These are phyloP conservation scores for Boletus calvinii DNA, from an alignment of 1,284 basidiomycete species.

Conservation along the genomic window DNA sequence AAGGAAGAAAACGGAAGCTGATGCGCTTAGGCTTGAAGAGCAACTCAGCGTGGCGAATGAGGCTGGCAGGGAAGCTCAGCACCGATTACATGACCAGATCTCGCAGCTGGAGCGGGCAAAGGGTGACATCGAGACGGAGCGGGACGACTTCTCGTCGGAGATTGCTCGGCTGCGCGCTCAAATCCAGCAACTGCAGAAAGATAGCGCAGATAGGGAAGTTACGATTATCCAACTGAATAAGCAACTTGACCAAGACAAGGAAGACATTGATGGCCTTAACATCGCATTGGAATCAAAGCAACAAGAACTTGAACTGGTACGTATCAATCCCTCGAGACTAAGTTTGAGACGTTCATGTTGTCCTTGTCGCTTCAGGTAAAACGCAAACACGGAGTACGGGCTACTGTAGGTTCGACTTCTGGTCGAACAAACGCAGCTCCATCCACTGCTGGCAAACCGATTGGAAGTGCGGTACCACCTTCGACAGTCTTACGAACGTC, in stretches of 20 bases:
- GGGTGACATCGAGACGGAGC: slow-evolving; percentile 12
- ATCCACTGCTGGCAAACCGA: slow-evolving; percentile 26
- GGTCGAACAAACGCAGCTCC: slow-evolving; percentile 42
- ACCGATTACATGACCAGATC: slow-evolving; percentile 8
- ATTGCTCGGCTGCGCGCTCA: slow-evolving; percentile 61
- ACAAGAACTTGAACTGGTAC: slow-evolving; percentile 82
- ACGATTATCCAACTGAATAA: slow-evolving; percentile 73
- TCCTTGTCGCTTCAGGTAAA: slow-evolving; percentile 55
- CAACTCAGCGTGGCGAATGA: slow-evolving; percentile 4
- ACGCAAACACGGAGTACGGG: slow-evolving; percentile 60
- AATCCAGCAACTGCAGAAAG: slow-evolving; percentile 69
- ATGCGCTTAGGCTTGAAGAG: slow-evolving; percentile 2
- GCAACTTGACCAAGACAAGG: slow-evolving; percentile 65
- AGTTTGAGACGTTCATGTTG: background rate
- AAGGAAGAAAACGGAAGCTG: background rate
- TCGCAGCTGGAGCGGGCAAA: slow-evolving; percentile 15
- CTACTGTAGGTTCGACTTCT: slow-evolving; percentile 62
- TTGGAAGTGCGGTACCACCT: slow-evolving; percentile 48
- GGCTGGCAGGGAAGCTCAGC: slow-evolving; percentile 5
- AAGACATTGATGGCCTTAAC: slow-evolving; percentile 78
- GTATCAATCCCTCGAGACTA: slow-evolving; percentile 29
- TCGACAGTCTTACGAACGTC: slow-evolving; percentile 40
- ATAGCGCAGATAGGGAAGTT: slow-evolving; percentile 82
- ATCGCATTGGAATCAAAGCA: slow-evolving; percentile 88
- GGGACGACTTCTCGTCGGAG: slow-evolving; percentile 55